phyloP scores from a whole-genome alignment of 345 rosid genomes.

The Hevea brasiliensis region DNA sequence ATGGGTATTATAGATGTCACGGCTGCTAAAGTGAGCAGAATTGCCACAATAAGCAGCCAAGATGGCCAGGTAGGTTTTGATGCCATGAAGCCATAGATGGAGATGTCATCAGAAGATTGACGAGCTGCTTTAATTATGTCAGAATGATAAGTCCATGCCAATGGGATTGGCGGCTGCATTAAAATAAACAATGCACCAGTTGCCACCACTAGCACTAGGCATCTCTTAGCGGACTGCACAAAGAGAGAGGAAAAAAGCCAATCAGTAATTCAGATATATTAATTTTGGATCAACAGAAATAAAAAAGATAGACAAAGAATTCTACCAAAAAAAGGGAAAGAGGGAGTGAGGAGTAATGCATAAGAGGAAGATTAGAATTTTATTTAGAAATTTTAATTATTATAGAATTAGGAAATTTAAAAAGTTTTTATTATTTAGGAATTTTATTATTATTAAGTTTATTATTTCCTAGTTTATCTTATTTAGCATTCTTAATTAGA shows the following conservation, averaged over 20 bases:
- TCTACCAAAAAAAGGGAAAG: too few species aligned
- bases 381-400: too few species aligned
- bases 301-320: not conserved
- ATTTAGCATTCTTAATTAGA: too few species aligned
- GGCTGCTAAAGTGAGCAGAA: conserved; percentile 82
- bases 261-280: not conserved
- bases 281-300: not conserved
- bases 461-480: too few species aligned
- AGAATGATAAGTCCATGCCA: conserved; percentile 81
- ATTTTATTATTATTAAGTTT: too few species aligned
- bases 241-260: not conserved
- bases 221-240: conserved; percentile 89
- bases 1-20: conserved; percentile 86
- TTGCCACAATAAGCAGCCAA: conserved; percentile 83
- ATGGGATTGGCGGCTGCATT: conserved; percentile 92
- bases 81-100: conserved; percentile 88
- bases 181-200: conserved; percentile 82
- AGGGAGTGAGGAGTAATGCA: too few species aligned
- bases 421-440: too few species aligned
- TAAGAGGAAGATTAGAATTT: too few species aligned
- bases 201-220: conserved; percentile 83
- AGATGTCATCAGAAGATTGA: conserved; percentile 90
- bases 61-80: conserved; percentile 98
- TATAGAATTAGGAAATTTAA: too few species aligned
- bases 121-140: conserved; percentile 85